Base-by-base conservation (phyloP, 345 rosid species). In the Eutrema japonicum region DNA sequence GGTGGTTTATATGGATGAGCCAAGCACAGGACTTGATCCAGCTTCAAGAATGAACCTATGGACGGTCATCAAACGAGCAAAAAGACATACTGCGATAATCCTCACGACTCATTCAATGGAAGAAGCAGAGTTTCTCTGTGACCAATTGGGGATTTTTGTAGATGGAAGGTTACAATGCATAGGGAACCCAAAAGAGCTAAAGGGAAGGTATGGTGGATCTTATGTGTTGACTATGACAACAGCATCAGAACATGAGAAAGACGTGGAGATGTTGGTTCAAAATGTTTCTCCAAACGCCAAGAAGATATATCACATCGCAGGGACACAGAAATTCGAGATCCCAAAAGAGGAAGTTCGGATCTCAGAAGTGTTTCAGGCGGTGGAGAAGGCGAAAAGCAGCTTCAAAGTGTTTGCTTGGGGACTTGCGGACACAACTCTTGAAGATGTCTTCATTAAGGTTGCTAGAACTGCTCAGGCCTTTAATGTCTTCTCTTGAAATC, bases 1-100 rank as follows among this genome's bases (percentile, higher is more conserved):
- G 96, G 97, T 91, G 60, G 96, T 94, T 42, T 94, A 89, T 71
- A 88, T 94, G 98, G 98, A 93, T 63, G 98, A 93, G 77, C 97
- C 98, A 7, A 91, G 98, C 84, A 91, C 98, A 7, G 97, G 98
- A 66, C 74, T 91, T 56, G 98, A 91, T 82, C 98, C 97, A 58
- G 93, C 95, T 62, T 93, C 98, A 54, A 88, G 97, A 75, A 85
- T 81, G 78, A 88, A 80, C 78, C 72, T 94, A 64, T 94, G 98
- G 98, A 80, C 83, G 40, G 97, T 86, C 63, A 89, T 94, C 68
- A 94, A 87, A 82, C 82, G 73, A 8, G 98, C 95, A 9, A 94
- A 94, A 77, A 77, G 70, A 75, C 77, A 77, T 72, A 75, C 89
- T 12, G 96, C 92, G 13, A 91, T 94, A 72, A 87, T 94, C 73